Evolutionary conservation across 352 stramenopile genomes (phyloP), one percentile per base, ranked within the genome.

Genomic region (Globisporangium ultimum): DNA sequence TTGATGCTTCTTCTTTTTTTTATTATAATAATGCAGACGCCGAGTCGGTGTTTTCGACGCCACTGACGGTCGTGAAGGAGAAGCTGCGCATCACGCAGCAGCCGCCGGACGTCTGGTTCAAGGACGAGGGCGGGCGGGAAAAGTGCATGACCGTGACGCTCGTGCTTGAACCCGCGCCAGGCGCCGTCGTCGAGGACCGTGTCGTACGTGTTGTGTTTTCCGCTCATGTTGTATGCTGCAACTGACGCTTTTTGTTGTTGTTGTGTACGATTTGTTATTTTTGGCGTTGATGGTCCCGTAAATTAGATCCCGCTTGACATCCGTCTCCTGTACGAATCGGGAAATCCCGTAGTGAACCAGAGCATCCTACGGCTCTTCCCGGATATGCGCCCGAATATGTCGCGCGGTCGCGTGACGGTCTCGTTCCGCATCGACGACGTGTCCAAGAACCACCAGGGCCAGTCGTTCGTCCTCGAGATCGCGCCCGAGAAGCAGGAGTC

Each of bases 361-460:
- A 80, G 92, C 48, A 97, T 98, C 52, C 63, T 98, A 48, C 78
- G 92, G 46, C 68, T 96, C 9, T 95, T 87, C 50, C 86, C 76
- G 36, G 88, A 90, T 63, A 96, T 85, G 67, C 76, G 75, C 40
- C 92, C 79, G 47, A 97, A 90, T 63, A 97, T 97, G 76, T 80
- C 78, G 41, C 78, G 84, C 43, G 92, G 90, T 18, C 82, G 80
- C 20, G 82, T 82, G 10, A 82, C 71, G n/a, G 75, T 98, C 41
- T 88, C 86, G n/a, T 96, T 98, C 64, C 89, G 96, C 28, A 97
- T 98, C 51, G 91, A 98, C 64, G 96, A 98, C 66, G 93, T 99
- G 46, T 98, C 87, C 18, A 98, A 98, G 77, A 99, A 98, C 79
- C 95, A 98, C 72, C 96, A 99, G 56, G 92, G 90, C 45, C 93